These are phyloP conservation scores for Apiospora sp. DNA, from an alignment of 2,329 filamentous ascomycete genomes.

Conservation along the genomic window DNA sequence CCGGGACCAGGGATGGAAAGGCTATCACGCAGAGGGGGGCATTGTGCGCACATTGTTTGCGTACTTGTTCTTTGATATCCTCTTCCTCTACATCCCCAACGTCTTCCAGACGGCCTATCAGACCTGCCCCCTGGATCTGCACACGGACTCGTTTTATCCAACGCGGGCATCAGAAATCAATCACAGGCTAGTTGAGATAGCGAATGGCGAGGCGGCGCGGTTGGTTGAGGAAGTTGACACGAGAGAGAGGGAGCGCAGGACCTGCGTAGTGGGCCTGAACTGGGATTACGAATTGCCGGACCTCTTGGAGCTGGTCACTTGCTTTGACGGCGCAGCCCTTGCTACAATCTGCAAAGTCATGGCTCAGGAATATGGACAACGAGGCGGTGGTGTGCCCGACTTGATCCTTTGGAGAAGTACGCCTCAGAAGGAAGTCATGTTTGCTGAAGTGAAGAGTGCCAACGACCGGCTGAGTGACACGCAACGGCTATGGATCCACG, in stretches of 20 bases:
- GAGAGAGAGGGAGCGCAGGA: slow-evolving; percentile 72
- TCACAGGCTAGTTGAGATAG: slow-evolving; percentile 82
- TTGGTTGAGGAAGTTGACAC: slow-evolving; percentile 75
- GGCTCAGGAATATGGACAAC: slow-evolving; percentile 90
- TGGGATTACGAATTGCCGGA: slow-evolving; percentile 88
- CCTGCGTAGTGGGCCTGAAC: slow-evolving; percentile 89
- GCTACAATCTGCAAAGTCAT: slow-evolving; percentile 90
- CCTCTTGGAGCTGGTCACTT: slow-evolving; percentile 77
- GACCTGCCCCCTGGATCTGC: slow-evolving; percentile 89
- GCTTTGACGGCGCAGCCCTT: slow-evolving; percentile 82
- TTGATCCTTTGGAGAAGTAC: slow-evolving; percentile 81
- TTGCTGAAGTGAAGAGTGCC: slow-evolving; percentile 80
- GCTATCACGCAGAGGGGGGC: slow-evolving; percentile 91
- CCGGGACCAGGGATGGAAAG: slow-evolving; percentile 85
- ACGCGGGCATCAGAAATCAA: slow-evolving; percentile 90
- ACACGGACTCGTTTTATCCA: slow-evolving; percentile 91
- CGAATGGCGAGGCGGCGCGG: slow-evolving; percentile 76
- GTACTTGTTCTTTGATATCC: slow-evolving; percentile 90
- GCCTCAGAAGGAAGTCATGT: slow-evolving; percentile 68
- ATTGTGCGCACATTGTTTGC: slow-evolving; percentile 91
- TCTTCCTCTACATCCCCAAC: slow-evolving; percentile 93
- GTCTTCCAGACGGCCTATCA: slow-evolving; percentile 97
- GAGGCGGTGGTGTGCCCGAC: slow-evolving; percentile 90
- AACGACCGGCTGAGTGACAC: slow-evolving; percentile 97
- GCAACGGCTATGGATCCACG: slow-evolving; percentile 96